These are phyloP conservation scores for Chytriomyces sp. DNA, from an alignment of 192 early-diverging fungal species.

Conservation along the genomic window DNA sequence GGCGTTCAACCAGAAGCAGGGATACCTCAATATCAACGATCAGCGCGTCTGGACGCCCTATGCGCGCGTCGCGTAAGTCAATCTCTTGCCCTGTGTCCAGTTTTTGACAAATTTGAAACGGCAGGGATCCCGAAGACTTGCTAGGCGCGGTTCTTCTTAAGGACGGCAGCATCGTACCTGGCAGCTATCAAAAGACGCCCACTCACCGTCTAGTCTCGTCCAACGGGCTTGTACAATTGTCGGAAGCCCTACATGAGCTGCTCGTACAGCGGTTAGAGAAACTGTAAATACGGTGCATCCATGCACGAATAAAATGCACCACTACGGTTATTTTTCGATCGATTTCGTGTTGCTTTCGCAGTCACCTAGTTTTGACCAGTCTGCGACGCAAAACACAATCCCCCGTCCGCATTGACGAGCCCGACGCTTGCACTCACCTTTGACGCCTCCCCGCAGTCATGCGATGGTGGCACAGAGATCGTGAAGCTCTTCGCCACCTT, in stretches of 20 bases:
- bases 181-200: constrained; percentile 38
- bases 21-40: constrained; percentile 53
- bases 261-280: constrained; percentile 34
- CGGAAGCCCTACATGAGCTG: constrained; percentile 39
- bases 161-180: constrained; percentile 31
- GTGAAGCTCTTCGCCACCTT: no score
- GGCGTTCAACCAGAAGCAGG: constrained; percentile 40
- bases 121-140: constrained; percentile 54
- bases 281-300: no score
- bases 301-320: neutral
- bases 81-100: neutral
- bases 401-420: no score
- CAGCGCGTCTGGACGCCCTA: constrained; percentile 35
- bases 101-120: no score
- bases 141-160: constrained; percentile 40
- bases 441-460: no score
- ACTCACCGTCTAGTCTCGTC: constrained; percentile 44
- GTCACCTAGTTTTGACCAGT: no score
- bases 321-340: no score
- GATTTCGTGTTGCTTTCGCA: no score
- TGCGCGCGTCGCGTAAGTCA: constrained; percentile 39
- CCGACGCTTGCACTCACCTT: no score
- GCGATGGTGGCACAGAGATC: no score
- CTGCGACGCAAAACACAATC: neutral
- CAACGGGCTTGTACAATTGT: constrained; percentile 46